Base-by-base conservation (phyloP, 2,329 filamentous ascomycete genomes). In the Juglanconis oblonga region DNA sequence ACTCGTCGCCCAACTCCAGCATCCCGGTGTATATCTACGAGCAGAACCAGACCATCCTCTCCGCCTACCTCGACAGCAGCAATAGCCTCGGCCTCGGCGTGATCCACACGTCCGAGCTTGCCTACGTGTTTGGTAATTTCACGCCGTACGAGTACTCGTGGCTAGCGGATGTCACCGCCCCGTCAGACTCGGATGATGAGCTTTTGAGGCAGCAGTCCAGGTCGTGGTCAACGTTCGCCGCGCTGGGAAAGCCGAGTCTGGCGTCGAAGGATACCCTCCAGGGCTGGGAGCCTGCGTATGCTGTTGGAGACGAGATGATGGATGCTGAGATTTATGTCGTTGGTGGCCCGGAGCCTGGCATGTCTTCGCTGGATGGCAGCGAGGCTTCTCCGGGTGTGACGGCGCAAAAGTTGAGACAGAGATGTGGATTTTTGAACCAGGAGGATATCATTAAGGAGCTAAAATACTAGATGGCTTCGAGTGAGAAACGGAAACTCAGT, bases 11-110 rank as follows among this genome's bases (percentile, higher is more conserved):
- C 17, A 53, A 36, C 38, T 32, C 52, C 24, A 45, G 17, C 38
- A 45, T 53, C 24, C 52, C 52, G 11, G 52, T 53, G 3, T 53
- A 44, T 29, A 29, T 53, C 1, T 53, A 53, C 24, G 52, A 53
- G 24, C 52, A 54, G 35, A 54, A 54, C 40, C 52, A 54, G 38
- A 53, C 52, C 17, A 54, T 54, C 13, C 52, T 45, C 52, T 32
- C 40, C 29, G 40, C 38, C 31, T 45, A 45, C 52, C 52, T 54
- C 40, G 52, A 42, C 7, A 31, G 17, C 3, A 32, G n/a, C 40
- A 40, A 42, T 40, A 45, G n/a, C 7, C 52, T 36, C 52, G 52
- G 52, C 31, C 52, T 14, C 40, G 52, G 52, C 29, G 52, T 54
- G 38, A 35, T 54, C 13, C 52, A 53, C 38, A 53, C 52, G 1